Percentiles rank a stretch among this genome's conserved stretches.
Evolutionary conservation across 345 rosid genomes (phyloP).

Genomic region (Linum tenue): DNA sequence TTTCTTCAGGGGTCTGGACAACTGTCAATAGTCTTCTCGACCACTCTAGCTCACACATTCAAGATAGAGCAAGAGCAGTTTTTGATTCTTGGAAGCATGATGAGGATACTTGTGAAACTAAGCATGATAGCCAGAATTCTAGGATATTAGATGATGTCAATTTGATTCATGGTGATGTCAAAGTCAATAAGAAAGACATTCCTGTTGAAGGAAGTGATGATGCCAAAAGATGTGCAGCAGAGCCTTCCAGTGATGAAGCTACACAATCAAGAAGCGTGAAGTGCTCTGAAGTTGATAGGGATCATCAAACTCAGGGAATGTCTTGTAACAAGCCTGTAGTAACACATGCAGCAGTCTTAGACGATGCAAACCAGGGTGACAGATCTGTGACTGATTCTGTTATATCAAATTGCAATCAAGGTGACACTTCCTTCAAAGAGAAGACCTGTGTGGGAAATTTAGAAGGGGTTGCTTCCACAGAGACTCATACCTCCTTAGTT

Average conservation of each 20-base stretch:
- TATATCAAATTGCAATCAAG: constrained; percentile 34
- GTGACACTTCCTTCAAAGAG: constrained; percentile 29
- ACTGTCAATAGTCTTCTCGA: constrained; percentile 59
- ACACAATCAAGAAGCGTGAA: background rate
- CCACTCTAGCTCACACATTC: constrained; percentile 52
- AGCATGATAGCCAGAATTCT: constrained; percentile 22
- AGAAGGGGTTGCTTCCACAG: constrained; percentile 25
- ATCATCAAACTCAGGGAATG: background rate
- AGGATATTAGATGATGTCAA: constrained; percentile 20
- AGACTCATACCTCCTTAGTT: constrained; percentile 23
- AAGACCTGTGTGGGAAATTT: constrained; percentile 15
- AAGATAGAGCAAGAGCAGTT: constrained; percentile 58
- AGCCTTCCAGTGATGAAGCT: background rate
- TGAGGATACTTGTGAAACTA: constrained; percentile 19
- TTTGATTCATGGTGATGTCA: constrained; percentile 15
- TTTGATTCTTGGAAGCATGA: constrained; percentile 50
- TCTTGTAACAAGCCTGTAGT: background rate
- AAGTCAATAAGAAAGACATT: constrained; percentile 28
- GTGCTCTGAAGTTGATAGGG: background rate
- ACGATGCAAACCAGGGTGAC: constrained; percentile 23
- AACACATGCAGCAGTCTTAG: constrained; percentile 3
- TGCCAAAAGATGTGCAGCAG: background rate
- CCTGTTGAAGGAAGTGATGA: constrained; percentile 24
- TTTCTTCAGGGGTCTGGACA: constrained; percentile 68
- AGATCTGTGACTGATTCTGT: constrained; percentile 22